phyloP scores from a whole-genome alignment of 306 rosid species.

The Cyamopsis tetragonoloba region DNA sequence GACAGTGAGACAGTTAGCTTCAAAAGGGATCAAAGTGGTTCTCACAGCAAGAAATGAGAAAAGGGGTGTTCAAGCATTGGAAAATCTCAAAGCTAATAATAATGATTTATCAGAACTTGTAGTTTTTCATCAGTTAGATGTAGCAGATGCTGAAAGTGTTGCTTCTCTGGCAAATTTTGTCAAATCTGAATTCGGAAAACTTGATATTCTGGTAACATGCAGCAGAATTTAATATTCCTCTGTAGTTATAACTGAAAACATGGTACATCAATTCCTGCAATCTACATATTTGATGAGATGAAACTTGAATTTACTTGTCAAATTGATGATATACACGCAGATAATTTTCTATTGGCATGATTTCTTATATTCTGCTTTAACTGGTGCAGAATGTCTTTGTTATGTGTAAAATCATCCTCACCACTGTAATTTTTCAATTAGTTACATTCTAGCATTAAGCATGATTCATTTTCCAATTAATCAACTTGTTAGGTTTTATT shows the following conservation, averaged over 20 bases:
- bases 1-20: constrained; percentile 33
- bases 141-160: constrained; percentile 33
- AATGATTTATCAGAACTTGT: constrained; percentile 19
- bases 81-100: constrained; percentile 12
- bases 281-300: no score
- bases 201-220: constrained; percentile 40
- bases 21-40: constrained; percentile 37
- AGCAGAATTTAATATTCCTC: not conserved
- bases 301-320: no score
- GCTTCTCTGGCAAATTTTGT: constrained; percentile 32
- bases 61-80: constrained; percentile 37
- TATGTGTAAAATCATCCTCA: no score
- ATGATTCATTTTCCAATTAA: no score
- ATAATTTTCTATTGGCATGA: not conserved
- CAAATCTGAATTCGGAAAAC: constrained; percentile 34
- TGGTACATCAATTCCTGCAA: no score
- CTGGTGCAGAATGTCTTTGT: no score
- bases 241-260: no score
- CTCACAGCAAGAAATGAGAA: constrained; percentile 37
- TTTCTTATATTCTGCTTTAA: not conserved
- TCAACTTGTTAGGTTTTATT: no score
- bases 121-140: constrained; percentile 36
- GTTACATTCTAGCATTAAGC: no score
- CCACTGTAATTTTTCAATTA: no score
- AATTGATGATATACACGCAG: no score